A percentile compares a stretch with the other conserved stretches of the same genome.
Conservation (phyloP, 805 yeast species). For the Yamadazyma sp. region DNA sequence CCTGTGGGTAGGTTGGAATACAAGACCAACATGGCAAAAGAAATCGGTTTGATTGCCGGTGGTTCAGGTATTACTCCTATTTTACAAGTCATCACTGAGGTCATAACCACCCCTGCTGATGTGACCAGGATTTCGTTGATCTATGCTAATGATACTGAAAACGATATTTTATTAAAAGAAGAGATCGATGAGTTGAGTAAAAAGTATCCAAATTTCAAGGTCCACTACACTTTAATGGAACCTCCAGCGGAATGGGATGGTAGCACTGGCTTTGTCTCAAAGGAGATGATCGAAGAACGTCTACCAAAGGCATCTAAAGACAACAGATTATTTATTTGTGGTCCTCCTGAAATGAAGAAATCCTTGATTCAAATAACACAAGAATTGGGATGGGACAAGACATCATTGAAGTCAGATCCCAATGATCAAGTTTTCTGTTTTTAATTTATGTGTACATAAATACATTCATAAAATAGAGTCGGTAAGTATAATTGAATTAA, state of each 20-base stretch:
- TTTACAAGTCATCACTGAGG: conserved; percentile 71
- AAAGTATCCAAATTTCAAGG: conserved; percentile 61
- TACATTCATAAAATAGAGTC: conserved; percentile 1
- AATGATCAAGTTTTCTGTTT: conserved; percentile 61
- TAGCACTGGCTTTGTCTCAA: conserved; percentile 57
- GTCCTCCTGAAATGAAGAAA: conserved; percentile 70
- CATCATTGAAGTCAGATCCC: conserved; percentile 46
- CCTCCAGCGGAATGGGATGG: conserved; percentile 55
- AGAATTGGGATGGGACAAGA: conserved; percentile 62
- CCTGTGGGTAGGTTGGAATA: conserved; percentile 76
- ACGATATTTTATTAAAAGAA: conserved; percentile 68
- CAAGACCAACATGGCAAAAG: conserved; percentile 55
- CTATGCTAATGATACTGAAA: conserved; percentile 73
- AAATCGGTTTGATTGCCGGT: conserved; percentile 73
- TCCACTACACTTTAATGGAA: conserved; percentile 55
- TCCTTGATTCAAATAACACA: conserved; percentile 48
- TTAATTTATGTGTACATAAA: too few relatives aligned
- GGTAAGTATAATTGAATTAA: too few relatives aligned
- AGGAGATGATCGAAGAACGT: conserved; percentile 52
- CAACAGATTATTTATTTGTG: conserved; percentile 68
- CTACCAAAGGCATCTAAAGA: conserved; percentile 51
- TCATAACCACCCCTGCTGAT: conserved; percentile 70
- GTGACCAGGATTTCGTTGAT: conserved; percentile 58
- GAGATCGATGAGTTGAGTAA: conserved; percentile 70
- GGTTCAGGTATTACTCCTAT: conserved; percentile 92